Evolutionary conservation across 2,329 filamentous ascomycete genomes (phyloP).

Genomic region (Aspergillus ustus): DNA sequence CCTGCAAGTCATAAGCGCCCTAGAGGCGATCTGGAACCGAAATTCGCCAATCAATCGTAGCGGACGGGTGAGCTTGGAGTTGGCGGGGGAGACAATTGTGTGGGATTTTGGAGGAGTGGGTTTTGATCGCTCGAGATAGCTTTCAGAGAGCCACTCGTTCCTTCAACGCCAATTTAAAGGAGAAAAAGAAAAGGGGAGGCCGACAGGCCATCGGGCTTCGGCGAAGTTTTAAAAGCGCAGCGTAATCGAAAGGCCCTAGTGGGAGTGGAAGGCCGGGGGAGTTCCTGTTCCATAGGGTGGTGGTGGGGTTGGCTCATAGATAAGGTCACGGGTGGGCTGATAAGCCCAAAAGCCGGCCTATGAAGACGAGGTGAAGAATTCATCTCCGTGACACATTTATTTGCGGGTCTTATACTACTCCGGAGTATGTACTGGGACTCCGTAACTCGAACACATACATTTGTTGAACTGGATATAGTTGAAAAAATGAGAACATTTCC

Average conservation of each 20-base stretch:
- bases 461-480: background rate
- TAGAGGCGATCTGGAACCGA: constrained; percentile 12
- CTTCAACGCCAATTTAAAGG: background rate
- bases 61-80: background rate
- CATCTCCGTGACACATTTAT: constrained; percentile 8
- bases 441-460: background rate
- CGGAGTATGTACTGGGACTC: background rate
- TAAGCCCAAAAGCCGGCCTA: constrained; percentile 22
- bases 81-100: background rate
- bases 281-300: constrained; percentile 6
- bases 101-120: background rate
- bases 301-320: constrained; percentile 23
- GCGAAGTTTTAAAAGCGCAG: constrained; percentile 13
- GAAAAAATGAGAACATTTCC: background rate
- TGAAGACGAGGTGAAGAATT: constrained; percentile 9
- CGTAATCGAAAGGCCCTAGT: constrained; percentile 3
- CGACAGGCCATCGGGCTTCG: constrained; percentile 4
- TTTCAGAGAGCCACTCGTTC: background rate
- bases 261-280: constrained; percentile 21
- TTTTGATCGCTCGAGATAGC: background rate
- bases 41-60: constrained; percentile 19
- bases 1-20: constrained; percentile 20
- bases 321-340: constrained; percentile 21
- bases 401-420: background rate
- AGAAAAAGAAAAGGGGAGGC: constrained; percentile 11